phyloP scores from a whole-genome alignment of 352 stramenopile species.

The Phytophthora brassicae region DNA sequence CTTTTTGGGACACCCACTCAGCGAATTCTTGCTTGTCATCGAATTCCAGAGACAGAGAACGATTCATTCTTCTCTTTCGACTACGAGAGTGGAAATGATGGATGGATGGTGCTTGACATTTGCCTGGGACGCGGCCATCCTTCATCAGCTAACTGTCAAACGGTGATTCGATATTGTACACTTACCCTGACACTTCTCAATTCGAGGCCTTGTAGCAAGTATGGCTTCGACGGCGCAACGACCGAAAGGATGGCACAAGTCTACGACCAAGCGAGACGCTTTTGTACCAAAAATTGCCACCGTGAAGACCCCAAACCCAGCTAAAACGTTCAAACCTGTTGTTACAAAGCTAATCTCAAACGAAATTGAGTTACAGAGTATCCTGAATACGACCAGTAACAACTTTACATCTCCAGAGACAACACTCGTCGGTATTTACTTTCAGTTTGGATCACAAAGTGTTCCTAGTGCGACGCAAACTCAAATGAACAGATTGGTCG shows the following conservation, averaged over 20 bases:
- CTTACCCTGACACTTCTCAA: no score
- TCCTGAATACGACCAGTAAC: conserved; percentile 16
- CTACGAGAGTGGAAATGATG: background rate
- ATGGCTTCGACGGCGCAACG: conserved; percentile 5
- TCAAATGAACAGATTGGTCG: conserved; percentile 5
- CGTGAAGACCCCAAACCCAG: background rate
- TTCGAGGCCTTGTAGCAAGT: background rate
- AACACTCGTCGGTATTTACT: conserved; percentile 20
- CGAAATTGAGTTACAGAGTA: conserved; percentile 16
- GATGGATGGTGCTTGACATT: conserved; percentile 1
- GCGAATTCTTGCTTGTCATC: conserved; percentile 36
- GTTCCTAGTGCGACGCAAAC: background rate
- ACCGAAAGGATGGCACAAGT: background rate
- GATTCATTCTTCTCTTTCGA: conserved; percentile 16
- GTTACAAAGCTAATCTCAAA: conserved; percentile 12
- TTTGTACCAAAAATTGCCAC: background rate
- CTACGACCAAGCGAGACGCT: background rate
- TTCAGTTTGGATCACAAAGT: conserved; percentile 12
- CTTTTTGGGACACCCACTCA: conserved; percentile 32
- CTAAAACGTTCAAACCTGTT: background rate
- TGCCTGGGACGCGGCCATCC: conserved; percentile 1
- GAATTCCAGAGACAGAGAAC: conserved; percentile 25
- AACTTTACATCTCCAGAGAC: background rate
- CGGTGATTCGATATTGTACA: no score
- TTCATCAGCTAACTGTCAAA: conserved; percentile 7